A percentile compares a stretch with the other conserved stretches of the same genome.
These are phyloP conservation scores for Fusarium devonianum DNA, from an alignment of 2,329 filamentous ascomycete genomes.

Conservation along the genomic window DNA sequence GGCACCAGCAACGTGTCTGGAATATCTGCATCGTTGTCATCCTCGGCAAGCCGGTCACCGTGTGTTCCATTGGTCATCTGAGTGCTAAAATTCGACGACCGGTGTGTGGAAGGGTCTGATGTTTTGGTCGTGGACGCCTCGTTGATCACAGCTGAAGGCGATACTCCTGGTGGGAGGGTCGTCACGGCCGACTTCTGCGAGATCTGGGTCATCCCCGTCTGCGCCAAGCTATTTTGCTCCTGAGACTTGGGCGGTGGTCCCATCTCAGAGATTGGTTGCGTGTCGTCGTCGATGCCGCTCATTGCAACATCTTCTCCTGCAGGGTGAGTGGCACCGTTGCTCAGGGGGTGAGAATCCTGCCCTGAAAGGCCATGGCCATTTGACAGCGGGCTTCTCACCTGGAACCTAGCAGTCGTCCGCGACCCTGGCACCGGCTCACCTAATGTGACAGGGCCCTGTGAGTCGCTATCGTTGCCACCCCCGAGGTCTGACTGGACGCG, in stretches of 20 bases:
- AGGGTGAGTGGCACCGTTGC: constrained; percentile 64
- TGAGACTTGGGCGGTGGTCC: constrained; percentile 54
- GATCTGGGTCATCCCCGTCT: constrained; percentile 61
- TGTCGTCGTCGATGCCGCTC: constrained; percentile 61
- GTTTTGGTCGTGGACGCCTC: constrained; percentile 96
- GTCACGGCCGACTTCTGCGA: constrained; percentile 71
- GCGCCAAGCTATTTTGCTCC: constrained; percentile 50
- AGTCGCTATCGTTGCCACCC: constrained; percentile 60
- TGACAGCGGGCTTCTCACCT: constrained; percentile 64
- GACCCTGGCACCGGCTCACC: constrained; percentile 69
- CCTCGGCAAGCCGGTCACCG: constrained; percentile 47
- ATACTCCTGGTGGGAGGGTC: constrained; percentile 63
- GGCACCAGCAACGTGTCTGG: constrained; percentile 61
- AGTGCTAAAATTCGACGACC: constrained; percentile 71
- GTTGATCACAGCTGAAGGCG: constrained; percentile 70
- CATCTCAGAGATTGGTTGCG: constrained; percentile 59
- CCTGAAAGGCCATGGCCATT: constrained; percentile 60
- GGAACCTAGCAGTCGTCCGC: constrained; percentile 60
- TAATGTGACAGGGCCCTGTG: constrained; percentile 64
- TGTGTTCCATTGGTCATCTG: constrained; percentile 75
- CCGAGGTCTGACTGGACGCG: constrained; percentile 59
- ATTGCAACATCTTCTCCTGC: constrained; percentile 63
- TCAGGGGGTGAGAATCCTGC: constrained; percentile 50
- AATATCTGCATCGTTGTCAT: constrained; percentile 51
- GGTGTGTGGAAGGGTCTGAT: constrained; percentile 71